Conservation (phyloP, 2,329 filamentous ascomycete species). For the Nigrospora osmanthi region DNA sequence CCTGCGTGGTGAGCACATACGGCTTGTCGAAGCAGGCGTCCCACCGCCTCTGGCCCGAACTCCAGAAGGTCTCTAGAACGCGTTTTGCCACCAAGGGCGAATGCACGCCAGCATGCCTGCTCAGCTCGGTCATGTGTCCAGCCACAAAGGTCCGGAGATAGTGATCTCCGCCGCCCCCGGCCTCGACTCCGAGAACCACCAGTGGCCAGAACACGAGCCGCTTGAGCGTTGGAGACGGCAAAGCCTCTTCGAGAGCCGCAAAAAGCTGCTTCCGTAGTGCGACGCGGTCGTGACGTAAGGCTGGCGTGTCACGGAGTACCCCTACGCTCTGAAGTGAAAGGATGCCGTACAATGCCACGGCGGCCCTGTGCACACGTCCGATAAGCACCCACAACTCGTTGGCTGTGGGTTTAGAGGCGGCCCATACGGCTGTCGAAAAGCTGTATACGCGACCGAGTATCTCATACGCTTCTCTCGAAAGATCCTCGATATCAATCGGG, state of each 20-base stretch:
- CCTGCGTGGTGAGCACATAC: conserved; percentile 11
- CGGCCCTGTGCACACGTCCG: conserved; percentile 19
- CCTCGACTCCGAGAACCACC: conserved; percentile 25
- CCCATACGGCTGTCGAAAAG: conserved; percentile 22
- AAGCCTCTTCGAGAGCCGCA: conserved; percentile 9
- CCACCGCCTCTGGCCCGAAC: conserved; percentile 20
- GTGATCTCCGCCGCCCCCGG: conserved; percentile 8
- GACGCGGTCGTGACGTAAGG: conserved; percentile 5
- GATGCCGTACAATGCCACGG: conserved; percentile 26
- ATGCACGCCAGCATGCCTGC: conserved; percentile 16
- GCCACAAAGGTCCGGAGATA: conserved; percentile 17
- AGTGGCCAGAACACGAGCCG: conserved; percentile 25
- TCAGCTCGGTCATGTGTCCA: conserved; percentile 16
- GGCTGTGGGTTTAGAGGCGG: conserved; percentile 13
- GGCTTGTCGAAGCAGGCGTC: conserved; percentile 27
- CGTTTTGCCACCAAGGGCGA: conserved; percentile 20
- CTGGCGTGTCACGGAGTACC: conserved; percentile 13
- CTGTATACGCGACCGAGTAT: conserved; percentile 16
- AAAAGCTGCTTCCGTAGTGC: conserved; percentile 9
- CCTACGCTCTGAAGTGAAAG: conserved; percentile 24
- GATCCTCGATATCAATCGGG: not conserved
- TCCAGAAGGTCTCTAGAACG: conserved; percentile 26
- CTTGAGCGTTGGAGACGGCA: conserved; percentile 9
- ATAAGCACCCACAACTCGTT: conserved; percentile 19
- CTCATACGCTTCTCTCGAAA: conserved; percentile 9